Percentiles rank a stretch among this genome's conserved stretches.
Evolutionary conservation across 2,329 filamentous ascomycete species (phyloP).

Genomic region (Paraphoma chrysanthemicola): DNA sequence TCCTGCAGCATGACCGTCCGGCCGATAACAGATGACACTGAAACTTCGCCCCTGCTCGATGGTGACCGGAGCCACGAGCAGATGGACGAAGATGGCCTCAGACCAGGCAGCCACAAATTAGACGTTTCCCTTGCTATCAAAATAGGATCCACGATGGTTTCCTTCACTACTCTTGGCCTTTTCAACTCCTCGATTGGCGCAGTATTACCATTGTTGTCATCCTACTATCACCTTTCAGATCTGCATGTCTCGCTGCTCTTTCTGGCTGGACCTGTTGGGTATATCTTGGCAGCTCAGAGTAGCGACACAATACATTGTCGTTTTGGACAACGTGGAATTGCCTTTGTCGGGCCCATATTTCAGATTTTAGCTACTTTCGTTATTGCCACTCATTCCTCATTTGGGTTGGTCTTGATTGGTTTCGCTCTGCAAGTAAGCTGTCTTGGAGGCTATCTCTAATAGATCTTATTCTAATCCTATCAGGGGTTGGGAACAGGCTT

Average conservation of each 20-base stretch:
- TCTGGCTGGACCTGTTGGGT: conserved; percentile 53
- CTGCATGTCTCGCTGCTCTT: conserved; percentile 55
- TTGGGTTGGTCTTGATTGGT: conserved; percentile 40
- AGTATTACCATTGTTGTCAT: conserved; percentile 46
- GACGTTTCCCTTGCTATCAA: conserved; percentile 34
- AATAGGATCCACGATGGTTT: conserved; percentile 63
- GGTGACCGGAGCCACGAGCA: neutral
- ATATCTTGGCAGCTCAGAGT: conserved; percentile 50
- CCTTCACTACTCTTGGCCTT: conserved; percentile 63
- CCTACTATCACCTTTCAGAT: conserved; percentile 52
- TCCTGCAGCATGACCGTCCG: too few species aligned
- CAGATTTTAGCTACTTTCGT: conserved; percentile 43
- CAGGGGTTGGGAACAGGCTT: conserved; percentile 51
- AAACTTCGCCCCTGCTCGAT: neutral
- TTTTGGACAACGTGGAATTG: conserved; percentile 54
- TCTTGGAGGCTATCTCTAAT: too few species aligned
- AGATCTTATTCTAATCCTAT: conserved; percentile 1
- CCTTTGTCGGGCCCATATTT: conserved; percentile 48
- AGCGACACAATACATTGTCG: conserved; percentile 50
- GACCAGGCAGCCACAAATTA: neutral
- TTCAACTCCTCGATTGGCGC: conserved; percentile 40
- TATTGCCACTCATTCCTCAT: conserved; percentile 40
- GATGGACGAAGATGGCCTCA: neutral
- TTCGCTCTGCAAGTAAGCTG: conserved; percentile 18
- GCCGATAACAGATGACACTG: neutral